Percentiles rank a stretch among this genome's conserved stretches.
Evolutionary conservation across 2,329 filamentous ascomycete species (phyloP).

Genomic region (Phaeosphaeria sp.): DNA sequence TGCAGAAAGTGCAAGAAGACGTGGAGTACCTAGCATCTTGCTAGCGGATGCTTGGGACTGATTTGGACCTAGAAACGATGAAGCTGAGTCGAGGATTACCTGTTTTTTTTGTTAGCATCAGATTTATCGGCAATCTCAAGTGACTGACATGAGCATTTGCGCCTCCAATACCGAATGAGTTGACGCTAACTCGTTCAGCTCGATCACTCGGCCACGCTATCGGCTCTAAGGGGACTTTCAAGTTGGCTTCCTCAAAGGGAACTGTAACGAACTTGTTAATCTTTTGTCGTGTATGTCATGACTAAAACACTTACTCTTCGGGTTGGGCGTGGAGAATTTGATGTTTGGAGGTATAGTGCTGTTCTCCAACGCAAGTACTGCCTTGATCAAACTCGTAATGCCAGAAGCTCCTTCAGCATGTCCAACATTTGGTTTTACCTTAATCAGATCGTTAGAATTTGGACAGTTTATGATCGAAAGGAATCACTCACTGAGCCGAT

Average conservation of each 20-base stretch:
- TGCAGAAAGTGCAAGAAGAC: conserved; percentile 17
- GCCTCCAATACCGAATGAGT: conserved; percentile 19
- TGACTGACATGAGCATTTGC: conserved; percentile 21
- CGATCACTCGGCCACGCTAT: conserved; percentile 11
- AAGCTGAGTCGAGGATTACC: conserved; percentile 5
- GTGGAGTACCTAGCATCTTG: neutral
- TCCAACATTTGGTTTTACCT: conserved; percentile 45
- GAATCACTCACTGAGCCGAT: conserved; percentile 17
- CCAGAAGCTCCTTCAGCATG: conserved; percentile 37
- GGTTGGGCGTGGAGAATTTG: conserved; percentile 23
- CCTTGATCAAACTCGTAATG: conserved; percentile 44
- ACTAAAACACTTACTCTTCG: neutral
- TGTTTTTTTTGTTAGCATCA: neutral
- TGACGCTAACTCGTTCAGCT: conserved; percentile 15
- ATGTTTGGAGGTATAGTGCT: conserved; percentile 36
- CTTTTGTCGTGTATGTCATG: neutral
- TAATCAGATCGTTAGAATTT: neutral
- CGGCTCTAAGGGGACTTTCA: conserved; percentile 15
- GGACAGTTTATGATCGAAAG: neutral
- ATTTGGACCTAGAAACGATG: neutral
- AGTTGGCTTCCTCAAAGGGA: conserved; percentile 10
- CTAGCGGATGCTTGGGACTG: neutral
- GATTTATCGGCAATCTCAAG: conserved; percentile 4
- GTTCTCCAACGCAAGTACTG: conserved; percentile 48
- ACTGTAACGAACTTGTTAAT: conserved; percentile 2